Evolutionary conservation across 2,329 filamentous ascomycete species (phyloP).

Genomic region (Penicillium sp.): DNA sequence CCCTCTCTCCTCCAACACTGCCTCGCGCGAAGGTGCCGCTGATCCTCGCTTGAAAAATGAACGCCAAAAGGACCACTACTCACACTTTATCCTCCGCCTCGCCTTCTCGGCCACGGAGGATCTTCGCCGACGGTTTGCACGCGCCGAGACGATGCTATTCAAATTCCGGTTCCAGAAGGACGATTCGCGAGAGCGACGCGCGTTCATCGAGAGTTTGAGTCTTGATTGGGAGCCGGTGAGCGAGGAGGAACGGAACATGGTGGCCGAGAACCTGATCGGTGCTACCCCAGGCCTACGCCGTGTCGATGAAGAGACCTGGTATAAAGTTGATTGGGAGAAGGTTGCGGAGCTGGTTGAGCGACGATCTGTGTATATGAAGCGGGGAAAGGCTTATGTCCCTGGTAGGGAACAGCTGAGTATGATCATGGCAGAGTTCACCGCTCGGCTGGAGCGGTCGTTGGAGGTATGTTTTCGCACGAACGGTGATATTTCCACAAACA

Average conservation of each 20-base stretch:
- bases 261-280: conserved; percentile 63
- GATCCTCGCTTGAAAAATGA: conserved; percentile 63
- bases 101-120: conserved; percentile 93
- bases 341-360: conserved; percentile 88
- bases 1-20: conserved; percentile 74
- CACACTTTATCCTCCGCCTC: conserved; percentile 92
- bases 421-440: conserved; percentile 83
- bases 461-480: conserved; percentile 60
- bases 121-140: conserved; percentile 78
- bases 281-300: conserved; percentile 53
- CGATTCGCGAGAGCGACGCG: conserved; percentile 68
- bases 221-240: conserved; percentile 82
- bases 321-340: conserved; percentile 94
- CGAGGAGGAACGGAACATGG: conserved; percentile 74
- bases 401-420: conserved; percentile 83
- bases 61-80: conserved; percentile 94
- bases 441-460: conserved; percentile 75
- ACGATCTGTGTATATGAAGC: conserved; percentile 72
- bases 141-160: conserved; percentile 89
- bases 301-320: conserved; percentile 81
- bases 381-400: conserved; percentile 88
- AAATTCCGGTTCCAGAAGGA: conserved; percentile 78
- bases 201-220: conserved; percentile 74
- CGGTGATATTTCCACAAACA: conserved; percentile 5
- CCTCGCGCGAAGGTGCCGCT: conserved; percentile 54